A percentile compares a stretch with the other conserved stretches of the same genome.
phyloP scores from a whole-genome alignment of 1,139 yeast genomes.

The Hansenula lynferdii region DNA sequence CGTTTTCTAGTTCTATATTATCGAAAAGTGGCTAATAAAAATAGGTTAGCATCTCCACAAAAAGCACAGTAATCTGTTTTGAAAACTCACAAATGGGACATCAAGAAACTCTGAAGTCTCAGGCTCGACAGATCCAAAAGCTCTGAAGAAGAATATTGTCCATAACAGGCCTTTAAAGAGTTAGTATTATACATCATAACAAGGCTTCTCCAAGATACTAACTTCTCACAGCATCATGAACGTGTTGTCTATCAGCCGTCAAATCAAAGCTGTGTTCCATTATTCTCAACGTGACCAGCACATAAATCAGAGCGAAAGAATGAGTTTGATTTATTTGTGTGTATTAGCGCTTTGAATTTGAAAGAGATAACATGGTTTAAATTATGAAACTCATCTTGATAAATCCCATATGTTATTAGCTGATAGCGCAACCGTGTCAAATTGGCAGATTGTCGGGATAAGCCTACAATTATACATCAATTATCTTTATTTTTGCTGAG shows the following conservation, averaged over 20 bases:
- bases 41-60: constrained; percentile 6
- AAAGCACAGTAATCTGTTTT: background rate
- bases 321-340: no score
- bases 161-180: constrained; percentile 54
- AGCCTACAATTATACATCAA: no score
- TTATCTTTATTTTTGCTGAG: background rate
- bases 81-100: constrained; percentile 28
- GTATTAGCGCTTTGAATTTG: no score
- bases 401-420: no score
- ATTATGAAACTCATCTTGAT: no score
- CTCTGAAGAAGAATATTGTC: constrained; percentile 64
- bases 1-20: constrained; percentile 23
- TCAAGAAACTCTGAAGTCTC: constrained; percentile 37
- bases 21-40: constrained; percentile 24
- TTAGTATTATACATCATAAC: background rate
- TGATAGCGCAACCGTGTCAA: no score
- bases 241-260: constrained; percentile 28
- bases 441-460: no score
- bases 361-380: no score
- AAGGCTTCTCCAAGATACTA: constrained; percentile 8
- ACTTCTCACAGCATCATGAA: constrained; percentile 32
- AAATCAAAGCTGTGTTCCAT: constrained; percentile 31
- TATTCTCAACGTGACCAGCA: background rate
- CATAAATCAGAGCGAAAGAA: background rate
- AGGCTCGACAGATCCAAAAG: constrained; percentile 65